phyloP scores from a whole-genome alignment of 1,139 yeast species.

The Geotrichum australiense region DNA sequence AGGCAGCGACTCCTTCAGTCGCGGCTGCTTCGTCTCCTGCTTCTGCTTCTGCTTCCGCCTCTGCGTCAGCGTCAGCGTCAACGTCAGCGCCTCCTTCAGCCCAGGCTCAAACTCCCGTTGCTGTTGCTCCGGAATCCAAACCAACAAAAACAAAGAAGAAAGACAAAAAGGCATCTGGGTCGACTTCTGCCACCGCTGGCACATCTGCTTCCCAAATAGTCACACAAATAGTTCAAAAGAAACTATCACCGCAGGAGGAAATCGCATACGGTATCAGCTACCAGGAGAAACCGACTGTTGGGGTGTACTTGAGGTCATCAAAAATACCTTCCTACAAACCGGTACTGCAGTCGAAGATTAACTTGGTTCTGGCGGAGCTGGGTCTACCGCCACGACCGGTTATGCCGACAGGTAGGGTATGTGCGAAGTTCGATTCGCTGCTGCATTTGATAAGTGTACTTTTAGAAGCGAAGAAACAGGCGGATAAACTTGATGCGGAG shows the following conservation, averaged over 20 bases:
- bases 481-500: conserved; percentile 82
- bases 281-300: conserved; percentile 72
- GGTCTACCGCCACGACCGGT: conserved; percentile 73
- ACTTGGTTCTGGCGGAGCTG: conserved; percentile 66
- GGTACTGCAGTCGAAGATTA: conserved; percentile 69
- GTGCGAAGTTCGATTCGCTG: conserved; percentile 71
- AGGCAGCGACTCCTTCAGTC: conserved; percentile 4
- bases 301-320: conserved; percentile 73
- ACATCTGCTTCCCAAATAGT: conserved; percentile 35
- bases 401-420: conserved; percentile 80
- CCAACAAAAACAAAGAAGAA: conserved; percentile 18
- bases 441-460: conserved; percentile 65
- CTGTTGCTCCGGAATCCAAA: conserved; percentile 2
- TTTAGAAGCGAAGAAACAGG: conserved; percentile 78
- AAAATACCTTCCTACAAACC: conserved; percentile 57
- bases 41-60: conserved; percentile 12
- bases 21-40: conserved; percentile 13
- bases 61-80: conserved; percentile 14
- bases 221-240: conserved; percentile 42
- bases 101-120: conserved; percentile 8
- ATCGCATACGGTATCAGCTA: conserved; percentile 78
- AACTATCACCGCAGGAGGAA: conserved; percentile 70
- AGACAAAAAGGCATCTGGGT: conserved; percentile 16
- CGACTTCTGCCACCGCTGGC: conserved; percentile 26
- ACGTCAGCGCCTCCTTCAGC: conserved; percentile 14